Evolutionary conservation across 2,329 filamentous ascomycete species (phyloP), one percentile per base, ranked within the genome.

Genomic region (Fusarium sp.): DNA sequence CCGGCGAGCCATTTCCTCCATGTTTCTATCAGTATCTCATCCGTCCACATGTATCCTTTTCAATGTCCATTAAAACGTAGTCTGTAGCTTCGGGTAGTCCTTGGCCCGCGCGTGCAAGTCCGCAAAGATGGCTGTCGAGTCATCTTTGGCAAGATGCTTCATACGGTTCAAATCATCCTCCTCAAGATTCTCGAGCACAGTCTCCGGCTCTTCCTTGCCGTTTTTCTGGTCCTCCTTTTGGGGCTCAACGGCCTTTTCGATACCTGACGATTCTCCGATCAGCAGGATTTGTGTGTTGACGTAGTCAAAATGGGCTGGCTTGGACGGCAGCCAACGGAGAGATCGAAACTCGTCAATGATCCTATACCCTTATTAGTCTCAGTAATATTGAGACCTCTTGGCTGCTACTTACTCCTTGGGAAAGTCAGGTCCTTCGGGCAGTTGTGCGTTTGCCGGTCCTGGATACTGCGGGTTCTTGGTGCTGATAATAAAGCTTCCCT

Each of bases 401-500:
- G 6, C 9, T 30, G 41, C 2, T 8, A 79, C 88, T 81, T 80
- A 93, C 86, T 92, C 87, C 66, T 93, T 84, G 0, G 93, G 89
- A 78, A 91, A 97, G 4, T 92, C 88, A 0, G 94, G 89, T 0
- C 82, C 85, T 64, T 93, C 82, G 0, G 89, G 89, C 1, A 97
- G 82, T 47, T 84, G 85, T 1, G 89, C 88, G 65, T 88, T 88
- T 3, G 87, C 84, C 0, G 93, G 93, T 0, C 90, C 89, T 3
- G 89, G 85, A 37, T 87, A 89, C 60, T 91, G 85, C 0, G 94
- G 94, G 72, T 97, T 97, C 82, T 94, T 94, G 31, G 92, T 90
- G 70, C 90, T 93, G 55, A 95, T 80, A 55, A 95, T 87, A 79
- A 94, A 97, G 78, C 91, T 93, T 1, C 93, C 94, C 70, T 91